phyloP scores from a whole-genome alignment of 148 eudicot species.

The Spergularia bocconei region DNA sequence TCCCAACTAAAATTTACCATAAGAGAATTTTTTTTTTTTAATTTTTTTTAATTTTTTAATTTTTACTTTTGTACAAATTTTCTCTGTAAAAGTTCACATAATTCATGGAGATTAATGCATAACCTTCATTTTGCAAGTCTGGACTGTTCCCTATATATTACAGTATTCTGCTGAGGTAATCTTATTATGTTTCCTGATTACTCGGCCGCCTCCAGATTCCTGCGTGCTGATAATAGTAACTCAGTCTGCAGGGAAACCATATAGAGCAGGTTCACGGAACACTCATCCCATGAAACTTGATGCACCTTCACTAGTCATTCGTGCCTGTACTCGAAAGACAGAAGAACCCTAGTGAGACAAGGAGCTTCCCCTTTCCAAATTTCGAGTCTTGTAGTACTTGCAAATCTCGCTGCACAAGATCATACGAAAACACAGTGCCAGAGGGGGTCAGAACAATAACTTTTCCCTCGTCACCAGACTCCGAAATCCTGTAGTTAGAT shows the following conservation, averaged over 20 bases:
- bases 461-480: background rate
- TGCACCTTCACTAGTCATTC: too few species aligned
- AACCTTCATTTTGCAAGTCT: background rate
- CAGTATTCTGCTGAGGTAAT: too few species aligned
- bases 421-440: background rate
- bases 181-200: too few species aligned
- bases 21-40: too few species aligned
- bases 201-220: too few species aligned
- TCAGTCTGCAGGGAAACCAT: too few species aligned
- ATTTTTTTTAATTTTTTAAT: too few species aligned
- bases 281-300: too few species aligned
- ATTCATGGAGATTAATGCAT: background rate
- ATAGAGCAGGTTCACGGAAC: too few species aligned
- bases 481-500: background rate
- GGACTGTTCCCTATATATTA: background rate
- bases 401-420: background rate
- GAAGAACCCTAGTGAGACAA: background rate
- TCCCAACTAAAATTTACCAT: background rate
- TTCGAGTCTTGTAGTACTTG: background rate
- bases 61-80: too few species aligned
- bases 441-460: background rate
- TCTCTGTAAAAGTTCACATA: background rate
- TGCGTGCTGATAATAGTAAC: too few species aligned
- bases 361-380: background rate
- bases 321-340: background rate